Evolutionary conservation across 345 rosid species (phyloP).

Genomic region (Moringa oleifera): DNA sequence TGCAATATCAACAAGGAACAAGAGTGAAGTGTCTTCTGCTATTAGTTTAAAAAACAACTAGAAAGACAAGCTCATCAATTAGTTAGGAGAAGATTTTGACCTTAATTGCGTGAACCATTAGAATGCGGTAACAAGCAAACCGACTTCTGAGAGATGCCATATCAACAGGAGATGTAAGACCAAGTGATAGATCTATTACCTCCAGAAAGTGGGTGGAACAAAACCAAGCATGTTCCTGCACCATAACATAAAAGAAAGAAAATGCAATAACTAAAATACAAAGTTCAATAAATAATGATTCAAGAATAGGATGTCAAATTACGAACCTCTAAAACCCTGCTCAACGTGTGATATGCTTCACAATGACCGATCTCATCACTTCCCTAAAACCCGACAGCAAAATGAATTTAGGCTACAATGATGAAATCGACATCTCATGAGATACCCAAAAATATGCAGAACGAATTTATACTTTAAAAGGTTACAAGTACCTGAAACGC

Average conservation of each 20-base stretch:
- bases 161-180: conserved; percentile 50
- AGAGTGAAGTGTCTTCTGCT: background rate
- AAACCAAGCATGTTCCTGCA: conserved; percentile 78
- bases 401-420: conserved; percentile 4
- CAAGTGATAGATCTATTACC: conserved; percentile 63
- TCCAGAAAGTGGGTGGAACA: conserved; percentile 58
- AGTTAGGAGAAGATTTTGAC: conserved; percentile 24
- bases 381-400: conserved; percentile 34
- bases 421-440: background rate
- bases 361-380: conserved; percentile 42
- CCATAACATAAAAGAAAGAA: conserved; percentile 18
- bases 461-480: conserved; percentile 43
- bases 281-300: background rate
- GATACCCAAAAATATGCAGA: background rate
- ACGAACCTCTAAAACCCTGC: conserved; percentile 67
- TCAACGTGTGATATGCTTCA: conserved; percentile 65
- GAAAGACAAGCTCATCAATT: background rate
- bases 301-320: conserved; percentile 9
- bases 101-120: conserved; percentile 71
- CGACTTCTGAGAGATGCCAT: conserved; percentile 52
- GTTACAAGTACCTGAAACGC: conserved; percentile 47
- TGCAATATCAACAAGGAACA: too few relatives aligned
- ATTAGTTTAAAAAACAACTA: too few relatives aligned
- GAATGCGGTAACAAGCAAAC: conserved; percentile 59
- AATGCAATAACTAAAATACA: conserved; percentile 4